A percentile compares a stretch with the other conserved stretches of the same genome.
Evolutionary conservation across 1,284 basidiomycete genomes (phyloP).

Genomic region (Fomitopsis pinicola): DNA sequence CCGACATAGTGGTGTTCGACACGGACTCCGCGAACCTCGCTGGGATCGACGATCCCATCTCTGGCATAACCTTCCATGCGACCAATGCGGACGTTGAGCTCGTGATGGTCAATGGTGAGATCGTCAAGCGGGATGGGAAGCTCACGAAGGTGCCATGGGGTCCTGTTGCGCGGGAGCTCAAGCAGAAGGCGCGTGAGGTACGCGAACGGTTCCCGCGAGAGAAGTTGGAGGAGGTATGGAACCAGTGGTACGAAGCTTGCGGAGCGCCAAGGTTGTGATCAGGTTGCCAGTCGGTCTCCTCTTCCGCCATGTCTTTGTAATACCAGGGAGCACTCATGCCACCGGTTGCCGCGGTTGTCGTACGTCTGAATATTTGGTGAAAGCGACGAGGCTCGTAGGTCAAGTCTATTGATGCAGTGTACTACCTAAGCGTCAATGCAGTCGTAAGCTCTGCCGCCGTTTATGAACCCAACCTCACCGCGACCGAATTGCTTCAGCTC

Average conservation of each 20-base stretch:
- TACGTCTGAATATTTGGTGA: not conserved
- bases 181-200: constrained; percentile 44
- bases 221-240: constrained; percentile 22
- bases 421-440: not conserved
- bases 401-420: not conserved
- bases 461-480: not conserved
- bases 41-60: constrained; percentile 24
- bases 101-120: constrained; percentile 31
- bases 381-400: not conserved
- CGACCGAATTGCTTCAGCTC: not conserved
- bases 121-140: constrained; percentile 26
- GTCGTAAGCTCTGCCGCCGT: not conserved
- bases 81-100: constrained; percentile 28
- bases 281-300: not conserved
- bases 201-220: constrained; percentile 39
- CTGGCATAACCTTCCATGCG: constrained; percentile 29
- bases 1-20: constrained; percentile 30
- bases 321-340: not conserved
- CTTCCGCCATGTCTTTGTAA: not conserved
- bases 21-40: constrained; percentile 27
- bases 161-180: constrained; percentile 35
- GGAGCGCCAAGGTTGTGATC: constrained; percentile 13
- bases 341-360: not conserved
- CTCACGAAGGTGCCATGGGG: constrained; percentile 24
- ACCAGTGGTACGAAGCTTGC: constrained; percentile 17